Base-by-base conservation (phyloP, 225 moss, liverwort and hornwort genomes). In the Pseudoscleropodium purum region DNA sequence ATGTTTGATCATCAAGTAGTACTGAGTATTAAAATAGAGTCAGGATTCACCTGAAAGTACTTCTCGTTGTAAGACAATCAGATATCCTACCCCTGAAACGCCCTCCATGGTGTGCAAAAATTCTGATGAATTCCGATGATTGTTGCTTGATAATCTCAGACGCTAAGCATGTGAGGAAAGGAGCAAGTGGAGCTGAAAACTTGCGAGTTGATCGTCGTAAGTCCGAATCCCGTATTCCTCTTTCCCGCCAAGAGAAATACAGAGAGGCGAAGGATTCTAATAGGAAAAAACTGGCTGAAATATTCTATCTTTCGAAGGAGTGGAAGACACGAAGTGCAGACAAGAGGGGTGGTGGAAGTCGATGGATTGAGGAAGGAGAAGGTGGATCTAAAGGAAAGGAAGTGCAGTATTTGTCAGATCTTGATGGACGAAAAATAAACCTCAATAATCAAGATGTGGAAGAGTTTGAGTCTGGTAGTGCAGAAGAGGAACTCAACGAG, bases 341-440 rank as follows among this genome's bases (percentile, higher is more conserved):
- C 64, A 90, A 91, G 60, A 75, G 86, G 61, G 94, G 90, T 75
- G 85, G 88, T 43, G 94, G 90, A 60, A 92, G 92, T 89, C 92
- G 92, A 87, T 85, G 91, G 93, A 86, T 92, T 57, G 88, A 94
- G 81, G 96, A 94, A 87, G 95, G 76, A 86, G 88, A 80, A 89
- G 87, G 39, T 83, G 70, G 65, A 70, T 85, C 82, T 51, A 56
- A 41, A 65, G 51, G 23, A 47, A 74, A 89, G 60, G 60, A 80
- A 75, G 84, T 47, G 49, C 75, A 82, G 52, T 84, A 84, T 86
- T 63, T 83, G 81, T 88, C 91, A 84, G 90, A 88, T 34, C 80
- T 79, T 81, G 91, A 89, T 69, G 93, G 91, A 73, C 93, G 91
- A 85, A 92, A 91, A 86, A 85, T 82, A 81, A 93, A 91, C 74